A percentile compares a stretch with the other conserved stretches of the same genome.
Conservation (phyloP, 179 eudicot genomes). For the Carnegiea gigantea region DNA sequence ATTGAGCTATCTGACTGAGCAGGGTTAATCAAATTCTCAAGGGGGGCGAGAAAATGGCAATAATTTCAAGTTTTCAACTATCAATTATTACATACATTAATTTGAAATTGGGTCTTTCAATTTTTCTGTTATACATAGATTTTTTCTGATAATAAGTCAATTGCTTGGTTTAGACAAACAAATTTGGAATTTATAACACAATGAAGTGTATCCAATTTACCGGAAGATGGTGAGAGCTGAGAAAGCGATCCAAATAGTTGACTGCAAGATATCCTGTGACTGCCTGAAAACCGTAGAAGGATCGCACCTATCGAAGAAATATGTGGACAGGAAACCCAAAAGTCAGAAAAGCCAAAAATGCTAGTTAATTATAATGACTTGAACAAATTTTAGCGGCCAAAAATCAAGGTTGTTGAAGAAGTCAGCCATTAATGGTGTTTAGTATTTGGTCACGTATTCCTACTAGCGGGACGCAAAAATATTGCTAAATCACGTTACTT, state of each 20-base stretch:
- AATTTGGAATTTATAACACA: background rate
- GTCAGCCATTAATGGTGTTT: background rate
- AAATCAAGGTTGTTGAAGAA: background rate
- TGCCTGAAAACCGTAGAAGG: slow-evolving; percentile 69
- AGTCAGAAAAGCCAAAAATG: background rate
- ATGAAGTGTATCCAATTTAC: slow-evolving; percentile 30
- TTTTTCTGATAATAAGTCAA: background rate
- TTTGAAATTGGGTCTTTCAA: background rate
- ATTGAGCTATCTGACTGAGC: no score
- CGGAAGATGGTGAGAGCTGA: slow-evolving; percentile 56
- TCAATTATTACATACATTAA: background rate
- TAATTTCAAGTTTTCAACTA: background rate
- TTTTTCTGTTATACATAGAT: background rate
- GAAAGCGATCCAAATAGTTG: slow-evolving; percentile 78
- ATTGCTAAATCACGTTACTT: background rate
- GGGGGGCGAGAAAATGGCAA: background rate
- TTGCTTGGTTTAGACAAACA: background rate
- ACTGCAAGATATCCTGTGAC: slow-evolving; percentile 82
- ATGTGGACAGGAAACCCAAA: background rate
- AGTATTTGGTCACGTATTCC: background rate
- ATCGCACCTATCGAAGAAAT: slow-evolving; percentile 52
- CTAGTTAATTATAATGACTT: background rate
- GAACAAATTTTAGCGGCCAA: background rate
- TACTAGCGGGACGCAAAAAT: background rate
- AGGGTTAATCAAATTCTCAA: background rate